These are phyloP conservation scores for Diplodia corticola DNA, from an alignment of 2,329 filamentous ascomycete genomes.

Conservation along the genomic window DNA sequence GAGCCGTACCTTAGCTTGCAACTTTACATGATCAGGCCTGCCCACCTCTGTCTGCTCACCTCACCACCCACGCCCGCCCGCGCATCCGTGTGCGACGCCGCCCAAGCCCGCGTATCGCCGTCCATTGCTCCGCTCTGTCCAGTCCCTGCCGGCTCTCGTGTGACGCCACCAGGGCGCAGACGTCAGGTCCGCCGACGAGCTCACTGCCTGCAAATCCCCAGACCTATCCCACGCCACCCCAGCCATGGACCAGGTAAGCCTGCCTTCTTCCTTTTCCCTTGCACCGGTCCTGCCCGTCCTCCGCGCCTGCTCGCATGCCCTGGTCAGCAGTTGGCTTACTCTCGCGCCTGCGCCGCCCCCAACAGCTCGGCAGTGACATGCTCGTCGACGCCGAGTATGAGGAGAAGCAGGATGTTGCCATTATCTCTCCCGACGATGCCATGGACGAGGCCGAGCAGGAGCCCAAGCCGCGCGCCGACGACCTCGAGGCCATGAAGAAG, in stretches of 20 bases:
- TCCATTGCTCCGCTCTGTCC: constrained; percentile 5
- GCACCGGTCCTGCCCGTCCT: constrained; percentile 18
- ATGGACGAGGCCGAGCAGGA: constrained; percentile 57
- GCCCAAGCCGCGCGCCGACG: constrained; percentile 57
- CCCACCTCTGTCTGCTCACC: constrained; percentile 6
- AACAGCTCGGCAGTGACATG: constrained; percentile 62
- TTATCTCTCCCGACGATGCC: constrained; percentile 61
- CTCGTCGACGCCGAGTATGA: constrained; percentile 63
- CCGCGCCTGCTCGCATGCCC: neutral
- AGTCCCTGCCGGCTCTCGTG: constrained; percentile 7
- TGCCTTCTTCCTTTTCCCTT: constrained; percentile 23
- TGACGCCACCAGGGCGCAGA: constrained; percentile 9
- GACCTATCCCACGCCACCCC: constrained; percentile 25
- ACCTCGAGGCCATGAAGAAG: constrained; percentile 81
- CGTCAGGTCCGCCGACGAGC: constrained; percentile 3
- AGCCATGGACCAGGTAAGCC: constrained; percentile 43
- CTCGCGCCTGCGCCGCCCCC: constrained; percentile 14
- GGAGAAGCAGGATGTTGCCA: constrained; percentile 62
- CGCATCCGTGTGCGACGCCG: constrained; percentile 17
- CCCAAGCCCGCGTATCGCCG: neutral
- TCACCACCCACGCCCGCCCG: neutral
- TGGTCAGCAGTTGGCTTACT: constrained; percentile 18
- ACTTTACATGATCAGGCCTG: constrained; percentile 21
- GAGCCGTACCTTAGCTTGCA: constrained; percentile 22
- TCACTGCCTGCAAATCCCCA: constrained; percentile 12